Evolutionary conservation across 768 basidiomycete species (phyloP), one percentile per base, ranked within the genome.

Genomic region (Psilocybe cyanescens): DNA sequence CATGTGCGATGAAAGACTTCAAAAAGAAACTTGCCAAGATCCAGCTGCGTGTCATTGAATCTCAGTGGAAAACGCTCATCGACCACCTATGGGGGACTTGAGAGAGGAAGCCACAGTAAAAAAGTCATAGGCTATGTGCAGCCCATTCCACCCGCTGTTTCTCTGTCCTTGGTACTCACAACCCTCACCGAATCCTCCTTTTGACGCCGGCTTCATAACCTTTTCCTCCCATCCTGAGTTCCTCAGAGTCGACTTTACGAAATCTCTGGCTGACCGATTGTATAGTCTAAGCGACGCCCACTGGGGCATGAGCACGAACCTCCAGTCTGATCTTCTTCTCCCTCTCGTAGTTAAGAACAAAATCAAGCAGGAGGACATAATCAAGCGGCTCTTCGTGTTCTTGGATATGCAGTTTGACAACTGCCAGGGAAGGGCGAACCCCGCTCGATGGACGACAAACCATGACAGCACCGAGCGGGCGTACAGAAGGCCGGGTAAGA

Each of bases 361-460:
- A 0, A 74, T 93, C n/a, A 76, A 77, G 54, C 81, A 79, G 58
- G 88, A 88, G 55, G 83, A 91, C 50, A 91, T 92, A 89, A 82
- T 92, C 75, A 86, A 89, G 75, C 82, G 87, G 4, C 74, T 92
- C 0, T 91, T 92, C 68, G 79, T 92, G 46, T 92, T 93, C 70
- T 84, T 85, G 2, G 89, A 92, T 68, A 91, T 92, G 90, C 90
- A 91, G 73, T 92, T 92, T 64, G 87, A 91, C 53, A 35, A 28
- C 8, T 66, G 70, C 9, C 50, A 57, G 37, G 4, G 52, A 24
- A n/a, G 44, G 56, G n/a, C 55, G 17, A 31, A 55, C 2, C 54
- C 63, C 0, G 58, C 59, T 8, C 39, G 65, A 0, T 90, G 88
- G 86, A 79, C 83, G 66, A 92, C 89, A 41, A 89, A 85, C 49